These are phyloP conservation scores for Penicillium sp. DNA, from an alignment of 2,329 filamentous ascomycete genomes.

Conservation along the genomic window DNA sequence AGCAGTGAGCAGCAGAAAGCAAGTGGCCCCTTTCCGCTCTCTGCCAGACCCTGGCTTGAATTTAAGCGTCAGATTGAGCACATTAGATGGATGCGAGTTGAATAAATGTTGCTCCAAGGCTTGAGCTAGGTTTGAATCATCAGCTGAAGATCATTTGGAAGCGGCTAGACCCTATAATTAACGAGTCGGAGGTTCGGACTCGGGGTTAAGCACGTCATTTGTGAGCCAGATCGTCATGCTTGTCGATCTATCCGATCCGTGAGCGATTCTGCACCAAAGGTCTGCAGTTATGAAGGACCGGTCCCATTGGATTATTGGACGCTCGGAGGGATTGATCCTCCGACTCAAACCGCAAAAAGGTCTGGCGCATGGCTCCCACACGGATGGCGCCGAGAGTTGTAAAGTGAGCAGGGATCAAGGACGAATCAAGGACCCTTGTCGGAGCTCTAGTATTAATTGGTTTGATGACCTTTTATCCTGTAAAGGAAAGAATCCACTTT, in stretches of 20 bases:
- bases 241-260: not conserved
- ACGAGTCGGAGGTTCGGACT: not conserved
- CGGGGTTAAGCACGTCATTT: not conserved
- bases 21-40: not conserved
- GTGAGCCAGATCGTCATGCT: not conserved
- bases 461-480: not conserved
- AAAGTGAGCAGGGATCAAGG: too few species aligned
- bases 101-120: not conserved
- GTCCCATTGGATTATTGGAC: not conserved
- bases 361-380: not conserved
- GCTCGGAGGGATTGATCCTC: not conserved
- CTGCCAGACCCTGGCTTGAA: not conserved
- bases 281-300: too few species aligned
- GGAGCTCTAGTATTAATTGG: not conserved
- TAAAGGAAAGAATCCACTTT: not conserved
- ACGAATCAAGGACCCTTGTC: not conserved
- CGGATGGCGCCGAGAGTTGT: not conserved
- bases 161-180: too few species aligned
- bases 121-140: too few species aligned
- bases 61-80: not conserved
- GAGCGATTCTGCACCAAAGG: too few species aligned
- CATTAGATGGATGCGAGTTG: too few species aligned
- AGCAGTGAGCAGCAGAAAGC: not conserved
- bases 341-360: not conserved
- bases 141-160: not conserved